phyloP scores from a whole-genome alignment of 371 early-diverging fungal species.

The Haplosporangium sp. region DNA sequence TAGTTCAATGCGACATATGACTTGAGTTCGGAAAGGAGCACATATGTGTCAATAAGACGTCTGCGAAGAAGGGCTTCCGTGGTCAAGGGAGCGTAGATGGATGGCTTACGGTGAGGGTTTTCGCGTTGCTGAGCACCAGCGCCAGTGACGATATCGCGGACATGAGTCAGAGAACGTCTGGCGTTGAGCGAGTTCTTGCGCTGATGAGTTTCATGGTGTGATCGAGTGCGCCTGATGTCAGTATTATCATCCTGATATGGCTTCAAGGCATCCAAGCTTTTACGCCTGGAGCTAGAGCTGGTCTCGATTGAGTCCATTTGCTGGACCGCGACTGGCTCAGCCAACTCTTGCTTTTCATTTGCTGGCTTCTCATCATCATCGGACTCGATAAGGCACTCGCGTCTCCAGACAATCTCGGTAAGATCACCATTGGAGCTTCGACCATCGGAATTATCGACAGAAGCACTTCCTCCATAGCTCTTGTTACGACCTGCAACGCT shows the following conservation, averaged over 20 bases:
- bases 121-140: conserved; percentile 6
- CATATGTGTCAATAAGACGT: conserved; percentile 49
- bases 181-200: conserved; percentile 15
- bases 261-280: conserved; percentile 12
- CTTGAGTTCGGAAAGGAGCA: conserved; percentile 81
- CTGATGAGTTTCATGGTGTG: conserved; percentile 10
- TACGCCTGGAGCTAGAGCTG: neutral
- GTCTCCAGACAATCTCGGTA: conserved; percentile 55
- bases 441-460: conserved; percentile 19
- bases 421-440: conserved; percentile 41
- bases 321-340: neutral
- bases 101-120: conserved; percentile 41
- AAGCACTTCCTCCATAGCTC: conserved; percentile 4
- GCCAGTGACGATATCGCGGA: conserved; percentile 42
- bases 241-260: conserved; percentile 4
- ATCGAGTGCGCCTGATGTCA: conserved; percentile 11
- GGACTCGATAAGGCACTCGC: conserved; percentile 43
- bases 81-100: conserved; percentile 44
- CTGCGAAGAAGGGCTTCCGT: conserved; percentile 47
- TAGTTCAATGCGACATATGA: conserved; percentile 94
- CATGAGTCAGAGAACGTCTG: conserved; percentile 24
- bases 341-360: neutral
- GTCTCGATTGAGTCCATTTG: neutral
- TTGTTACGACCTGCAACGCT: conserved; percentile 17
- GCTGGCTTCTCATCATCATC: conserved; percentile 20